Evolutionary conservation across 352 stramenopile genomes (phyloP), one percentile per base, ranked within the genome.

Genomic region (Phytophthora chlamydospora): DNA sequence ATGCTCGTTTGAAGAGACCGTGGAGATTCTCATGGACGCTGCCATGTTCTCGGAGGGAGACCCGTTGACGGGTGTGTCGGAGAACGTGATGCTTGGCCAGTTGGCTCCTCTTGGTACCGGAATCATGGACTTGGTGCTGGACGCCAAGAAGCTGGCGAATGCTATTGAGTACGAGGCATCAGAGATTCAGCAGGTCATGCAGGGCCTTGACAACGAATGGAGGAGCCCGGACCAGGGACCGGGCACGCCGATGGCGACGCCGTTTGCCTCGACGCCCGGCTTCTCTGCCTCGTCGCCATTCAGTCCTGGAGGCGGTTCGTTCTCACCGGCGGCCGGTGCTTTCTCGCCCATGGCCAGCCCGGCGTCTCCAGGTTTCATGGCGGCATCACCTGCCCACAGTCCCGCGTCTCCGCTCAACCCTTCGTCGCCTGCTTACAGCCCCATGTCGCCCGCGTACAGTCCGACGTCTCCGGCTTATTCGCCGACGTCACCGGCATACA

Each of bases 1-100:
- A 34, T 98, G 93, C 67, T 99, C 97, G 33, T 99, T 99, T 69
- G 98, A 99, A 81, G 97, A 99, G 82, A 99, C 98, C 10, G 97
- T 99, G 29, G 98, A 99, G 69, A 98, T 99, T 82, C 81, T 99
- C 19, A 99, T 99, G 91, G 96, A 99, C 73, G 96, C 98, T 42
- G 97, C 98, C 17, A 90, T 98, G 60, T 99, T 98, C 75, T 95
- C 95, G 8, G 97, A 99, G 68, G 90, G 94, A 57, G 97, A 99
- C 75, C 89, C 97, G 38, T 72, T 99, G 32, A 97, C 97, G 40
- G 97, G 97, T 65, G 97, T 99, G 7, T 99, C 96, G 33, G 97
- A 99, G 72, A 99, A 99, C 64, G 97, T 99, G 51, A 98, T 99
- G 96, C 90, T 99, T 66, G 97, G 97, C 2, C 96, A 99, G 71